A percentile compares a stretch with the other conserved stretches of the same genome.
Evolutionary conservation across 148 eudicot species (phyloP).

Genomic region (Camellia lanceoleosa): DNA sequence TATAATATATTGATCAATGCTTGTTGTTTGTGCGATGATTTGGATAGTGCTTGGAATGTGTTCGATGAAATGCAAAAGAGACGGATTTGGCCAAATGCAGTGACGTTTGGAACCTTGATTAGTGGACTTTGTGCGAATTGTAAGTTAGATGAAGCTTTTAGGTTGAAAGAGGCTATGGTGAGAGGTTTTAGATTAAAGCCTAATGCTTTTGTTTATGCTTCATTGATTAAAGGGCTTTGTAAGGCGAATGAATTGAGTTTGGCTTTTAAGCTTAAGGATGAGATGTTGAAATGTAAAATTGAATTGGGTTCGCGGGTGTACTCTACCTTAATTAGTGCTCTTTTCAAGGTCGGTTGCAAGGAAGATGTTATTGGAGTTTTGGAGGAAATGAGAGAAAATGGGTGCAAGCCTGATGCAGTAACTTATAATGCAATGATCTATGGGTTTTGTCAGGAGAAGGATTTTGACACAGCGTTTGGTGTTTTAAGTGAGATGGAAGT

Average conservation of each 20-base stretch:
- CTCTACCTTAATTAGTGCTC: slow-evolving; percentile 55
- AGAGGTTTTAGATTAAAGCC: slow-evolving; percentile 43
- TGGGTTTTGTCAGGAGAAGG: slow-evolving; percentile 59
- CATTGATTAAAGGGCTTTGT: slow-evolving; percentile 73
- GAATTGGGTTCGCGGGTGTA: slow-evolving; percentile 38
- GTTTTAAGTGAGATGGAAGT: slow-evolving; percentile 50
- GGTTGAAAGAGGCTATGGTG: slow-evolving; percentile 51
- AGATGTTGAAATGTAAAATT: slow-evolving; percentile 46
- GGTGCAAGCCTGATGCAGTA: slow-evolving; percentile 45
- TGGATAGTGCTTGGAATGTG: slow-evolving; percentile 54
- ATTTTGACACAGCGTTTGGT: slow-evolving; percentile 48
- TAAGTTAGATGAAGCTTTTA: slow-evolving; percentile 46
- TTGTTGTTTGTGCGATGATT: slow-evolving; percentile 33
- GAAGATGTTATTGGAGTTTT: slow-evolving; percentile 43
- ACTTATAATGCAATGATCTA: slow-evolving; percentile 60
- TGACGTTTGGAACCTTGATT: slow-evolving; percentile 69
- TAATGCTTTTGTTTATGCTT: slow-evolving; percentile 36
- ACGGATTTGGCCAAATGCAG: slow-evolving; percentile 46
- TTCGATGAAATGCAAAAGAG: slow-evolving; percentile 73
- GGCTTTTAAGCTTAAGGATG: slow-evolving; percentile 60
- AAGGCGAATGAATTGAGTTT: slow-evolving; percentile 26
- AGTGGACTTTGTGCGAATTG: slow-evolving; percentile 42
- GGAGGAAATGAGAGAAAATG: slow-evolving; percentile 54
- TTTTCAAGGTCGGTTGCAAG: slow-evolving; percentile 54
- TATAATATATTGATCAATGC: slow-evolving; percentile 71